A percentile compares a stretch with the other conserved stretches of the same genome.
These are phyloP conservation scores for Pichia sp. DNA, from an alignment of 1,139 yeast genomes.

Conservation along the genomic window DNA sequence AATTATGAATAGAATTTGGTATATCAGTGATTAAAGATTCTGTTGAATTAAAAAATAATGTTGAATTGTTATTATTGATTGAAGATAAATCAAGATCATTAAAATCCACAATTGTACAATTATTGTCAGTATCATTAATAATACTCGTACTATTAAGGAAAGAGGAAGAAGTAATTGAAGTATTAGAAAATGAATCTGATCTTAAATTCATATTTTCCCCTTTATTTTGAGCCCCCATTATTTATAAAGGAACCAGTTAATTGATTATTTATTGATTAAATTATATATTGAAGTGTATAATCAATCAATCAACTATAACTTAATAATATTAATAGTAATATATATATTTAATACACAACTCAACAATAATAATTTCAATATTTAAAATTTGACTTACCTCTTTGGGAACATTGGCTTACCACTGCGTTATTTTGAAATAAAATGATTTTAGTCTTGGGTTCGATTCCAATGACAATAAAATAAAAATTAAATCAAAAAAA, in stretches of 20 bases:
- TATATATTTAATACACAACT: too few species aligned
- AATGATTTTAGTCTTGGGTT: too few species aligned
- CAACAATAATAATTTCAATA: too few species aligned
- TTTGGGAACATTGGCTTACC: neutral
- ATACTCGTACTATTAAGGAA: constrained; percentile 1
- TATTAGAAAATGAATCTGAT: neutral
- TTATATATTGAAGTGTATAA: too few species aligned
- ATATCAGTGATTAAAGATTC: constrained; percentile 2
- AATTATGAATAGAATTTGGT: constrained; percentile 12
- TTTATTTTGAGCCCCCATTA: neutral
- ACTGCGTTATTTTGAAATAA: neutral
- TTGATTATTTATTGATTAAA: too few species aligned
- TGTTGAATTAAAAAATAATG: constrained; percentile 5
- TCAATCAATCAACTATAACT: too few species aligned
- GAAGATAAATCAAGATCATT: neutral
- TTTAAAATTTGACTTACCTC: neutral
- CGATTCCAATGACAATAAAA: too few species aligned
- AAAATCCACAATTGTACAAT: neutral
- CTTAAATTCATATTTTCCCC: neutral
- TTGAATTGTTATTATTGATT: neutral
- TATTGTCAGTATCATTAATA: neutral
- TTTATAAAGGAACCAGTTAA: too few species aligned
- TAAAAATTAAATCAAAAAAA: too few species aligned
- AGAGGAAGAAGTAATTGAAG: constrained; percentile 4
- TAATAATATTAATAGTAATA: too few species aligned